Evolutionary conservation across 2,329 filamentous ascomycete genomes (phyloP).

Genomic region (Lojkania enalia): DNA sequence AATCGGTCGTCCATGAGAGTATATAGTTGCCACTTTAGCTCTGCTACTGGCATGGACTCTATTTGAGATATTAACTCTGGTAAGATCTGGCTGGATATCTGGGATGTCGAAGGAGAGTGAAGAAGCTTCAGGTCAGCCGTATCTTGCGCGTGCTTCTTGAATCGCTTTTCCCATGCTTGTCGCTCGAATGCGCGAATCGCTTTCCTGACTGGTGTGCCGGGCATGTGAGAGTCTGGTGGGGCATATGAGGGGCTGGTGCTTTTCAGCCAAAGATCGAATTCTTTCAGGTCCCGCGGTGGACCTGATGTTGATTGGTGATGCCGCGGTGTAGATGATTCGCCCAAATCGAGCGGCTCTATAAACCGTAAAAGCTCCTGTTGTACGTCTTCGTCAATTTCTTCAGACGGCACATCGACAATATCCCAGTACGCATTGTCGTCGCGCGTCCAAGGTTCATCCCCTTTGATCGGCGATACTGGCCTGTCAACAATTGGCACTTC

Average conservation of each 20-base stretch:
- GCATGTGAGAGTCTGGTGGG: not conserved
- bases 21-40: slow-evolving; percentile 17
- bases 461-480: slow-evolving; percentile 13
- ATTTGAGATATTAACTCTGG: slow-evolving; percentile 11
- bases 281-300: slow-evolving; percentile 1
- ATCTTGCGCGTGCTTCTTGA: slow-evolving; percentile 11
- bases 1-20: slow-evolving; percentile 10
- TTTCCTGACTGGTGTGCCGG: not conserved
- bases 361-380: slow-evolving; percentile 2
- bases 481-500: slow-evolving; percentile 9
- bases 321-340: not conserved
- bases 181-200: slow-evolving; percentile 6
- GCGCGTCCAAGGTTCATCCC: slow-evolving; percentile 32
- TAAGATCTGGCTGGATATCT: not conserved
- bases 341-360: not conserved
- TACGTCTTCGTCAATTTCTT: not conserved
- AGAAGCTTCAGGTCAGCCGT: not conserved
- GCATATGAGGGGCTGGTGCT: slow-evolving; percentile 4
- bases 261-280: slow-evolving; percentile 15
- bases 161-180: slow-evolving; percentile 17
- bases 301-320: not conserved
- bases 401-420: slow-evolving; percentile 13
- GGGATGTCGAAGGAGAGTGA: not conserved
- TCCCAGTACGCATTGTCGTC: slow-evolving; percentile 29
- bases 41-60: slow-evolving; percentile 15